Evolutionary conservation across 2,329 filamentous ascomycete species (phyloP), one percentile per base, ranked within the genome.

Genomic region (Paraphaeosphaeria sporulosa): DNA sequence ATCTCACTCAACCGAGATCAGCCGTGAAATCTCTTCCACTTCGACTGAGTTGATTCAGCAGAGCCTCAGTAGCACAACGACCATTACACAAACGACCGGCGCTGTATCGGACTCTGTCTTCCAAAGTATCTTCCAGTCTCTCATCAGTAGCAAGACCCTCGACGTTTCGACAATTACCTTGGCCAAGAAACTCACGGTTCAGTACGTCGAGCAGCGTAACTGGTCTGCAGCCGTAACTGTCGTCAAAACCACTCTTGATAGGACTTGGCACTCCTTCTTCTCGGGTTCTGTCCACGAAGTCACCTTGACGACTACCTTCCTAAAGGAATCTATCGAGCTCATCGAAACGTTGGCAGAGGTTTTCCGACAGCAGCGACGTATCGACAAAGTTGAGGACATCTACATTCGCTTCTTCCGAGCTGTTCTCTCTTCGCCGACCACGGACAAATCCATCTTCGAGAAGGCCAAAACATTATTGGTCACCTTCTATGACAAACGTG

Each of bases 251-350:
- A 79, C 83, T 10, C 69, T 85, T 32, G 76, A 78, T 42, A 73
- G 76, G 5, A 78, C 81, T 3, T 85, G 83, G 83, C 76, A 79
- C 1, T 78, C 78, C 0, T 76, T 86, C 57, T 79, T 84, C 49
- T 75, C 80, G 13, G 72, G 74, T 19, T 81, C 80, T 0, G 70
- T 82, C 21, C 56, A 81, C 34, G 79, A 83, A 58, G 79, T 85
- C 1, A 73, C 73, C 1, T 73, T 84, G 32, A 80, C 82, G 0
- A 66, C 73, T 1, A 76, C 76, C 1, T 78, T 83, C 60, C 70
- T 79, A 0, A 78, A 84, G n/a, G 77, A 81, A 60, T 80, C 77
- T 7, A 75, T 86, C 4, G 75, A 81, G 15, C 74, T 85, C 2
- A 81, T 83, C 3, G 78, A 83, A 58, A 75, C 76, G 1, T 75